Conservation (phyloP, 345 rosid species). For the Murraya paniculata region DNA sequence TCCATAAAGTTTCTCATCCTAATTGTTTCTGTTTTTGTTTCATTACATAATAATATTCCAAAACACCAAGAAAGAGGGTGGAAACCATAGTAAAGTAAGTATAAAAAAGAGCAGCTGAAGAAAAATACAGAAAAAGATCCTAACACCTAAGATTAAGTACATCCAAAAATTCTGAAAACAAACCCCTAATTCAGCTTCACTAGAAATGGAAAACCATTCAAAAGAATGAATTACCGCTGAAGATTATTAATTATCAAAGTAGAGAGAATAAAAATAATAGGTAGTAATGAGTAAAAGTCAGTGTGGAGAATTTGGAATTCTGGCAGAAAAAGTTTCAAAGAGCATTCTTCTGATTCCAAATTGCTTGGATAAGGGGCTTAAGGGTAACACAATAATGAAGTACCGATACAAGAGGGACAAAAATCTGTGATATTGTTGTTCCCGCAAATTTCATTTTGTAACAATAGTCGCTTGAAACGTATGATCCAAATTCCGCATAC, state of each 20-base stretch:
- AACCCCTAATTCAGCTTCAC: background rate
- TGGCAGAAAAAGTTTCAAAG: background rate
- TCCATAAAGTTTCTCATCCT: background rate
- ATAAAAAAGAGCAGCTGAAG: background rate
- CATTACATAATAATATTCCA: background rate
- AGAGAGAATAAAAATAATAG: background rate
- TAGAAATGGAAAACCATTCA: background rate
- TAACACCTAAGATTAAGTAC: background rate
- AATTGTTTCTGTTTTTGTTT: background rate
- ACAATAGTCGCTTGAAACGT: background rate
- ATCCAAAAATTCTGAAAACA: background rate
- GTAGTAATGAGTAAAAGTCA: background rate
- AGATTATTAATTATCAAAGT: background rate
- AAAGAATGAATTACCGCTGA: background rate
- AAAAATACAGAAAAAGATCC: background rate
- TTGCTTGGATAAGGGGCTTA: background rate
- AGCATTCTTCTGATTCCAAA: background rate
- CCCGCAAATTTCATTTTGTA: background rate
- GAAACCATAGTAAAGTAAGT: background rate
- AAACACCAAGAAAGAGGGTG: background rate
- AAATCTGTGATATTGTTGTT: background rate
- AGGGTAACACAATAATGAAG: background rate
- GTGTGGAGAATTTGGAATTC: background rate
- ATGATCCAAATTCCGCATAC: background rate
- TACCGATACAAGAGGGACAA: background rate